Evolutionary conservation across 2,329 filamentous ascomycete genomes (phyloP).

Genomic region (Penicillium janthinellum): DNA sequence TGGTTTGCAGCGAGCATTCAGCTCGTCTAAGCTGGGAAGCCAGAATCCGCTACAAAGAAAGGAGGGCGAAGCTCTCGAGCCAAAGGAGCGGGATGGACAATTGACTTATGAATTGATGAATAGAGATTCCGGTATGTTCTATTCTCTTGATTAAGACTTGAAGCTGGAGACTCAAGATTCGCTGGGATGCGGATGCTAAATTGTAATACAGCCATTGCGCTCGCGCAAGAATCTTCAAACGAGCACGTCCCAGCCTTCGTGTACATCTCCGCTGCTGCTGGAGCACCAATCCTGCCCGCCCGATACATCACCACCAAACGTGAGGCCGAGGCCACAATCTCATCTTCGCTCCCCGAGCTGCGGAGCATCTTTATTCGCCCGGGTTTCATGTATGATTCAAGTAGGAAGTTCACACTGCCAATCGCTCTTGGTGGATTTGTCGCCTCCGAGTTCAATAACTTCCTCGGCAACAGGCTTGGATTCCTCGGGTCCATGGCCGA

Average conservation of each 20-base stretch:
- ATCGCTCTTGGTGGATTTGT: constrained; percentile 76
- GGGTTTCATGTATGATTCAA: constrained; percentile 86
- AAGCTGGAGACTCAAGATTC: background rate
- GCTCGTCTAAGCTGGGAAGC: constrained; percentile 60
- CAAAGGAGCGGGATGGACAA: constrained; percentile 69
- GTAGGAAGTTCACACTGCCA: constrained; percentile 77
- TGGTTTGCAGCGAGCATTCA: constrained; percentile 78
- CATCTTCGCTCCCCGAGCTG: constrained; percentile 71
- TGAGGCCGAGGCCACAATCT: constrained; percentile 79
- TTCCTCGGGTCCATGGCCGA: constrained; percentile 80
- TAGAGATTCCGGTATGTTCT: constrained; percentile 65
- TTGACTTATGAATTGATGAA: constrained; percentile 98
- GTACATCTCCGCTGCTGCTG: constrained; percentile 86
- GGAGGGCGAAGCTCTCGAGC: constrained; percentile 62
- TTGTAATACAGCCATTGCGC: constrained; percentile 65
- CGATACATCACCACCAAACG: constrained; percentile 91
- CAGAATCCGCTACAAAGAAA: constrained; percentile 70
- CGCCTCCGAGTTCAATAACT: constrained; percentile 73
- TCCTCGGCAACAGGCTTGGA: constrained; percentile 75
- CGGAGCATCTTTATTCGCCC: constrained; percentile 80
- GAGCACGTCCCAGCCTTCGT: constrained; percentile 71
- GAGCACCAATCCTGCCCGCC: constrained; percentile 78
- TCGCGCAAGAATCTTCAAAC: constrained; percentile 73
- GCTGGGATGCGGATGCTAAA: background rate
- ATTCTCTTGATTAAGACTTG: background rate